Evolutionary conservation across 441 rosid genomes (phyloP).

Genomic region (Flueggea neowawraea): DNA sequence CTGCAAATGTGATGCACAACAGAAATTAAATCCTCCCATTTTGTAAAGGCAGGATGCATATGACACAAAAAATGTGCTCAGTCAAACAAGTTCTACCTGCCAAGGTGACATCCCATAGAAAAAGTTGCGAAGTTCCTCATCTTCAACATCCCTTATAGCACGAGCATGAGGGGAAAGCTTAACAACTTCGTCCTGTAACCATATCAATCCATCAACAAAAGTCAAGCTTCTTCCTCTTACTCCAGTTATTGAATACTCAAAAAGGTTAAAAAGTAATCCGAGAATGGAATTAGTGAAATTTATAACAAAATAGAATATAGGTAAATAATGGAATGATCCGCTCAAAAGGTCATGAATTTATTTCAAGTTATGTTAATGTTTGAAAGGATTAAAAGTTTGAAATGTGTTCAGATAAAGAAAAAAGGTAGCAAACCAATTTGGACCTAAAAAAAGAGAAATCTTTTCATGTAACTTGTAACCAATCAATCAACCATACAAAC

Average conservation of each 20-base stretch:
- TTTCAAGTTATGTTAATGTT: too few relatives aligned
- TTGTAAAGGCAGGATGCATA: neutral
- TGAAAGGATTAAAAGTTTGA: too few relatives aligned
- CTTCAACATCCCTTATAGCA: constrained; percentile 96
- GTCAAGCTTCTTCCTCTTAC: neutral
- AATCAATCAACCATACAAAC: neutral
- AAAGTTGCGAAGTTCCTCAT: constrained; percentile 90
- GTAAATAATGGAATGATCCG: too few relatives aligned
- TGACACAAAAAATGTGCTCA: neutral
- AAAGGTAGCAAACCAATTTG: neutral
- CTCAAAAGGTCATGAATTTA: too few relatives aligned
- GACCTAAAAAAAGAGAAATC: too few relatives aligned
- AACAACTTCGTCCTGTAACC: constrained; percentile 85
- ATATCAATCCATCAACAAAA: constrained; percentile 8
- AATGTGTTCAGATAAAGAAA: neutral
- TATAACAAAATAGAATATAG: too few relatives aligned
- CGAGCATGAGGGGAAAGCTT: constrained; percentile 94
- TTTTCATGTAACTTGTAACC: neutral
- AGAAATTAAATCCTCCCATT: constrained; percentile 5
- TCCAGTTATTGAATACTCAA: too few relatives aligned
- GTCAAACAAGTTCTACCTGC: constrained; percentile 49
- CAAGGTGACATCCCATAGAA: constrained; percentile 97
- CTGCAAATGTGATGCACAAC: constrained; percentile 29
- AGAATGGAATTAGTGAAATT: too few relatives aligned
- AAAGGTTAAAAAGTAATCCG: too few relatives aligned